Conservation (phyloP, 495 filamentous ascomycete species). For the Penicillium ochrochloron region DNA sequence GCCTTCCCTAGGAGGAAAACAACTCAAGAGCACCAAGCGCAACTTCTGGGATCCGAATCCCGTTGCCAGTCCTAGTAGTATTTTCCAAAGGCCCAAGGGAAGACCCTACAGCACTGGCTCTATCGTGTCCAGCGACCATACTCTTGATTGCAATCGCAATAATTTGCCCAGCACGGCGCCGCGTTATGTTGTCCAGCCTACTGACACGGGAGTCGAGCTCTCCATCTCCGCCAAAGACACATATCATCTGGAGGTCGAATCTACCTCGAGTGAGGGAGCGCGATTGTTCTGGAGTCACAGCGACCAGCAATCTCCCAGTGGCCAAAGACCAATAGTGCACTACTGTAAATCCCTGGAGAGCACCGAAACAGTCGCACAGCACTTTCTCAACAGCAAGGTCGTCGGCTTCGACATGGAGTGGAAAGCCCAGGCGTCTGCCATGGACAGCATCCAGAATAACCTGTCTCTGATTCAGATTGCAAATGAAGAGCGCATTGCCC, state of each 20-base stretch:
- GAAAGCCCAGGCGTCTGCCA: slow-evolving; percentile 54
- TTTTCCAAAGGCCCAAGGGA: background rate
- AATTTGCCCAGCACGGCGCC: background rate
- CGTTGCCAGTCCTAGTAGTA: background rate
- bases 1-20: background rate
- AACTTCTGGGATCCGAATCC: slow-evolving; percentile 11
- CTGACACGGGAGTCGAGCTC: background rate
- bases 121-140: background rate
- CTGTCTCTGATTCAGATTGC: slow-evolving; percentile 82
- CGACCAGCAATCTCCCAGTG: slow-evolving; percentile 59
- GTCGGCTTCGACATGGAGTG: slow-evolving; percentile 91
- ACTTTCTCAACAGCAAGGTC: slow-evolving; percentile 70
- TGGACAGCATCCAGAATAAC: slow-evolving; percentile 60
- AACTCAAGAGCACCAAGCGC: background rate
- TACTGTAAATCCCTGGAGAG: slow-evolving; percentile 72
- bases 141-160: background rate
- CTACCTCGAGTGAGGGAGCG: background rate
- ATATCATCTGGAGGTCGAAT: background rate
- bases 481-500: slow-evolving; percentile 73
- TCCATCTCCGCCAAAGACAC: slow-evolving; percentile 5
- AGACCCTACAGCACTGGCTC: slow-evolving; percentile 5
- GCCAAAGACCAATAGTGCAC: slow-evolving; percentile 64
- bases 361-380: slow-evolving; percentile 66
- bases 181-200: background rate
- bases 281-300: slow-evolving; percentile 67